phyloP scores from a whole-genome alignment of 1,284 basidiomycete genomes.

The Cryptococcus amylolentus region DNA sequence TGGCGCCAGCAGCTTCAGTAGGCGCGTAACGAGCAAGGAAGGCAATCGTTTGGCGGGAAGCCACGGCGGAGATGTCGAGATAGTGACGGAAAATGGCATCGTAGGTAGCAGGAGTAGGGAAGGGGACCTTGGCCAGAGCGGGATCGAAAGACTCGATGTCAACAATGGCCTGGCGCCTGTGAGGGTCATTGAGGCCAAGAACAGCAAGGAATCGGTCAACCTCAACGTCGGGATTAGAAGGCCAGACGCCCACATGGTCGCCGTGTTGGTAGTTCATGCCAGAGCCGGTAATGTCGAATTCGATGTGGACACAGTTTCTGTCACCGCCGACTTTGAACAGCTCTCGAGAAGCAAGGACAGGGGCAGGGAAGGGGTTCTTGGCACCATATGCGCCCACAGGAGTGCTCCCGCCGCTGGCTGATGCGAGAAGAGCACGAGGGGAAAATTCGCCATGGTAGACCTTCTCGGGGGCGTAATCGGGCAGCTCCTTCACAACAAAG shows the following conservation, averaged over 20 bases:
- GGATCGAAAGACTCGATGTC: conserved; percentile 94
- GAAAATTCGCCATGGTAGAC: conserved; percentile 90
- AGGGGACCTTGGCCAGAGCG: conserved; percentile 95
- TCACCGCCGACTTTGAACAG: conserved; percentile 72
- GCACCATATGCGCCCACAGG: conserved; percentile 62
- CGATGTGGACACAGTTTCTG: conserved; percentile 92
- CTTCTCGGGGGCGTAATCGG: conserved; percentile 69
- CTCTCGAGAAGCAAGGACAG: conserved; percentile 72
- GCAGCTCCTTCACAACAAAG: conserved; percentile 81
- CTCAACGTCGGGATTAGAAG: conserved; percentile 86
- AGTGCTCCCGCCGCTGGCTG: conserved; percentile 51
- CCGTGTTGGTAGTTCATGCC: conserved; percentile 98
- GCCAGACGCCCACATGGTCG: conserved; percentile 97
- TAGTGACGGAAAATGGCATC: conserved; percentile 92
- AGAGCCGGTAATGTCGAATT: conserved; percentile 90
- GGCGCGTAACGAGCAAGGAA: conserved; percentile 85
- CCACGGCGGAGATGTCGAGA: conserved; percentile 89
- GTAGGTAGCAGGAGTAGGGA: conserved; percentile 96
- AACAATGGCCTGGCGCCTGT: conserved; percentile 76
- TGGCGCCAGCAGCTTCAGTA: conserved; percentile 67
- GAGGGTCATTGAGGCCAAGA: conserved; percentile 67
- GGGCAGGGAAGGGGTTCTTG: conserved; percentile 93
- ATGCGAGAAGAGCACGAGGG: conserved; percentile 67
- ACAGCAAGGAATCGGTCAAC: conserved; percentile 83
- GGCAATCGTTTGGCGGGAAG: conserved; percentile 88